A percentile compares a stretch with the other conserved stretches of the same genome.
Evolutionary conservation across 139 green algal genomes (phyloP).

Genomic region (Astrephomene gubernaculifera): DNA sequence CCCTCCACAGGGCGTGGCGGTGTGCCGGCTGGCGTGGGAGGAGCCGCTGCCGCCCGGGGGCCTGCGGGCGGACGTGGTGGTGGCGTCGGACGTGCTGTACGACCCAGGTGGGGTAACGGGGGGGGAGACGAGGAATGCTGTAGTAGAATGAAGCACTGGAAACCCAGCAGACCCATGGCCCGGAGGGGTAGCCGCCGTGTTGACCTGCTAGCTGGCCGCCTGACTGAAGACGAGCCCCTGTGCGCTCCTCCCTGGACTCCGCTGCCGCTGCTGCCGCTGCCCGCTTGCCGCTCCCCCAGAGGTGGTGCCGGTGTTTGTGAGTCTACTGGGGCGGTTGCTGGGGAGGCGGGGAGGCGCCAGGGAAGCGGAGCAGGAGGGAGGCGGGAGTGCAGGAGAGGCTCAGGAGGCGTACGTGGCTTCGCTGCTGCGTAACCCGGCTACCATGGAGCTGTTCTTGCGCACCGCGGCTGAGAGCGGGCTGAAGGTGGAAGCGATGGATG

Average conservation of each 20-base stretch:
- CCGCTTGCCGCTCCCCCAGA: background rate
- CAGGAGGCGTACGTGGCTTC: constrained; percentile 45
- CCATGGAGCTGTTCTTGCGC: constrained; percentile 48
- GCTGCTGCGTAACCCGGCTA: constrained; percentile 41
- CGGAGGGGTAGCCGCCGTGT: background rate
- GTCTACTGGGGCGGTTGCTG: background rate
- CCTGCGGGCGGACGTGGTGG: constrained; percentile 50
- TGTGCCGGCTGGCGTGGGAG: constrained; percentile 17
- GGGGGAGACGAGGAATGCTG: background rate
- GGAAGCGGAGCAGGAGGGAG: background rate
- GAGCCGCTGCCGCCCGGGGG: background rate
- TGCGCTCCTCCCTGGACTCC: background rate
- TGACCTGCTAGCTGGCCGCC: background rate
- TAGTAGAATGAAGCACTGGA: background rate
- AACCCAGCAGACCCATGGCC: background rate
- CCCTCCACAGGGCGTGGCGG: background rate
- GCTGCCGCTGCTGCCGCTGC: background rate
- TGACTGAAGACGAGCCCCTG: too few species aligned
- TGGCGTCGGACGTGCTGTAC: constrained; percentile 80
- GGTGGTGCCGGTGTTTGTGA: constrained; percentile 19
- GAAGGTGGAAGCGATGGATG: background rate
- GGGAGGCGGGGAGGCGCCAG: background rate
- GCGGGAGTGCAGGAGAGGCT: background rate
- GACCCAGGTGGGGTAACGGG: constrained; percentile 55
- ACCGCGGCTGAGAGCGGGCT: background rate